Conservation (phyloP, 2,329 filamentous ascomycete species). For the Apiospora malaysiana region DNA sequence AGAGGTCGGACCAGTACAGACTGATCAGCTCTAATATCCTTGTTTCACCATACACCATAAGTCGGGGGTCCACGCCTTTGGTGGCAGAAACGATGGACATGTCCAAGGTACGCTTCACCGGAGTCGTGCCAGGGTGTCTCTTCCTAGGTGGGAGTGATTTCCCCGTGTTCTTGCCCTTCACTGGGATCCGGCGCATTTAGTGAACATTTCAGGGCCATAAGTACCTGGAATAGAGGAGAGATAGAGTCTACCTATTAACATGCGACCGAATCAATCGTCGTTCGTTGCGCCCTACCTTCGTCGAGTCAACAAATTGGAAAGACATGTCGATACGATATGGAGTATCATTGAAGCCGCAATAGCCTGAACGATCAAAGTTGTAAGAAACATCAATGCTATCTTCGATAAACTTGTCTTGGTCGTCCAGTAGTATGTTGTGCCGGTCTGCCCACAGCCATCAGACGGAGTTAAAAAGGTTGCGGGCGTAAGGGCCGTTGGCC, state of each 20-base stretch:
- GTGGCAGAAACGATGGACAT: neutral
- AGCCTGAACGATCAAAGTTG: too few relatives aligned
- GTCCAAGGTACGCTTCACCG: neutral
- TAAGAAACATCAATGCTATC: neutral
- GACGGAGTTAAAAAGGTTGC: neutral
- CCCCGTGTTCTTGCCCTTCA: neutral
- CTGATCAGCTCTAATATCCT: neutral
- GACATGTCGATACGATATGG: neutral
- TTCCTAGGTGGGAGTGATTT: neutral
- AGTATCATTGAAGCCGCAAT: neutral
- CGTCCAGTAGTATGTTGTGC: too few relatives aligned
- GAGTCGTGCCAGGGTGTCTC: neutral
- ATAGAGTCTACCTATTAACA: neutral
- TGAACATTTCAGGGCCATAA: neutral
- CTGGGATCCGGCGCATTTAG: neutral
- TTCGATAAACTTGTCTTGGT: neutral
- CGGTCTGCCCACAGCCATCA: neutral
- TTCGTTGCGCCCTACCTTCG: neutral
- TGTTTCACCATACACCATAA: neutral
- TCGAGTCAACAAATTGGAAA: constrained; percentile 2
- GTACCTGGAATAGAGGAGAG: neutral
- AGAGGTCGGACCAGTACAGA: constrained; percentile 7
- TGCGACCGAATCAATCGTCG: constrained; percentile 5
- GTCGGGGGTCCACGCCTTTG: neutral
- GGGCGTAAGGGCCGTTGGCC: neutral